These are phyloP conservation scores for Mycena olivaceomarginata DNA, from an alignment of 768 basidiomycete species.

Conservation along the genomic window DNA sequence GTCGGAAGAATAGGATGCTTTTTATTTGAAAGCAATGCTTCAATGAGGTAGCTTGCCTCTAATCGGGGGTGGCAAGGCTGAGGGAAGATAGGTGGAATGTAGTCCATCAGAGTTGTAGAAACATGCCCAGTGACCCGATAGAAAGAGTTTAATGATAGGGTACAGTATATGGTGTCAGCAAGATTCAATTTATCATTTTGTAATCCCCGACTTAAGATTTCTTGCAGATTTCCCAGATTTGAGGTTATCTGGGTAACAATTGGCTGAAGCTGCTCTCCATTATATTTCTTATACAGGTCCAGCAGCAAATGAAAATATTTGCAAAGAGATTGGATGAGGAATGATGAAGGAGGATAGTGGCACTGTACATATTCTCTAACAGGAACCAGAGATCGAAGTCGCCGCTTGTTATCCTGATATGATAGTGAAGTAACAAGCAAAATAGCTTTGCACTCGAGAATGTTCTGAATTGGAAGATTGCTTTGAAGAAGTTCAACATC, in stretches of 20 bases:
- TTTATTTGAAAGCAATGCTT: neutral
- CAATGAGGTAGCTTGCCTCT: neutral
- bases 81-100: neutral
- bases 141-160: neutral
- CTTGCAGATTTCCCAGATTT: neutral
- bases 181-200: neutral
- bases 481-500: conserved; percentile 1
- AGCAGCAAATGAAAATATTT: neutral
- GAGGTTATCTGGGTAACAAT: neutral
- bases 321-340: neutral
- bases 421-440: neutral
- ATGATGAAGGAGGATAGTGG: neutral
- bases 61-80: neutral
- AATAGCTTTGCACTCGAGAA: neutral
- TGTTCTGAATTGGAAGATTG: neutral
- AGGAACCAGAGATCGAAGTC: neutral
- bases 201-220: neutral
- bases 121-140: neutral
- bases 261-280: neutral
- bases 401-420: neutral
- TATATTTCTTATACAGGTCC: neutral
- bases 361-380: neutral
- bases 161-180: neutral
- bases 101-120: neutral
- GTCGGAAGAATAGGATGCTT: neutral